Evolutionary conservation across 179 eudicot species (phyloP).

Genomic region (Heliamphora pulchella): DNA sequence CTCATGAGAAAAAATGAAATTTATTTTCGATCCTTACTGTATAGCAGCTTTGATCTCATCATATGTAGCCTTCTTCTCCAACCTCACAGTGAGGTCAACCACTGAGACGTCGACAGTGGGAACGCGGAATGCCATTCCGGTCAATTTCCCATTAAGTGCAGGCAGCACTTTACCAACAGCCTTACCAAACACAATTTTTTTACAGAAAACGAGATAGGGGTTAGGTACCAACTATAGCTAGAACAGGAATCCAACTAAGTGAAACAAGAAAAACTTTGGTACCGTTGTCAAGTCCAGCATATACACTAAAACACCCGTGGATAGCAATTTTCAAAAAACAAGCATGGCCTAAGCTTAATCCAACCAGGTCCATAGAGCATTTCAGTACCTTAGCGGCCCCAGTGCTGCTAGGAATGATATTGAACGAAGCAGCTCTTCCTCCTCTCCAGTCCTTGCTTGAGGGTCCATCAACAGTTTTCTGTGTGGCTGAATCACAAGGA

Average conservation of each 20-base stretch:
- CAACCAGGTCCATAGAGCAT: not conserved
- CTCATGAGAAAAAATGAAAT: not conserved
- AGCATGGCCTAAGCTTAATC: not conserved
- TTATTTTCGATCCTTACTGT: constrained; percentile 32
- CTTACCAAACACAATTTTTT: constrained; percentile 20
- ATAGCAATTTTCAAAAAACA: not conserved
- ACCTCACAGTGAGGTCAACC: constrained; percentile 66
- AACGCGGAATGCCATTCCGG: constrained; percentile 72
- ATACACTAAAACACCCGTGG: not conserved
- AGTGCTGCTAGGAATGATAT: constrained; percentile 79
- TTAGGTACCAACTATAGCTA: not conserved
- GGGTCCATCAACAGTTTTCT: no score
- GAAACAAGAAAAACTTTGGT: not conserved
- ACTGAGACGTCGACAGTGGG: constrained; percentile 75
- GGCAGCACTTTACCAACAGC: constrained; percentile 75
- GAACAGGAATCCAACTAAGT: not conserved
- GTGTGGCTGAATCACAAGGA: constrained; percentile 41
- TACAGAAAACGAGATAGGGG: not conserved
- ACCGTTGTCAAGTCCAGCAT: not conserved
- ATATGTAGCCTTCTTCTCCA: constrained; percentile 58
- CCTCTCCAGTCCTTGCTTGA: constrained; percentile 80
- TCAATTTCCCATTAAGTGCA: constrained; percentile 55
- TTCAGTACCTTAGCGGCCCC: constrained; percentile 68
- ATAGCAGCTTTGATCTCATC: constrained; percentile 61
- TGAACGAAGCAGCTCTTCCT: constrained; percentile 84